A percentile compares a stretch with the other conserved stretches of the same genome.
phyloP scores from a whole-genome alignment of 441 rosid genomes.

The Brassica hybrid region DNA sequence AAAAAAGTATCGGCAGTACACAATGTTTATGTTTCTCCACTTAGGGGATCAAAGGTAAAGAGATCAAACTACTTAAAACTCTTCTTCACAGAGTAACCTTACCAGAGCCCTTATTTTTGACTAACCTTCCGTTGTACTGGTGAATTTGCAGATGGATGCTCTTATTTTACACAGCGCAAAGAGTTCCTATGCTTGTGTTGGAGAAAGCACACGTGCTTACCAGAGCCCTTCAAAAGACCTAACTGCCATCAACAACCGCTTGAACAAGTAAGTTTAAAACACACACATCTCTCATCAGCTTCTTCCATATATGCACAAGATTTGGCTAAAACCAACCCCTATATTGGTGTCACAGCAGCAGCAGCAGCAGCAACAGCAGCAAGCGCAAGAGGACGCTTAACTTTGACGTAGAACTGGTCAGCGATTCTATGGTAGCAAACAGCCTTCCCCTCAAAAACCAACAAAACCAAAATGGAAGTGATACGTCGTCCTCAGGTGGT shows the following conservation, averaged over 20 bases:
- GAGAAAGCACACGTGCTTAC: slow-evolving; percentile 96
- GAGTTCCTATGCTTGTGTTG: slow-evolving; percentile 96
- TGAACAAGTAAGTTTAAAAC: slow-evolving; percentile 65
- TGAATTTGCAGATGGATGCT: slow-evolving; percentile 77
- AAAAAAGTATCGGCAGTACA: no score
- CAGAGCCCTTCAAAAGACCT: slow-evolving; percentile 98
- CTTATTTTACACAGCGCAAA: slow-evolving; percentile 80
- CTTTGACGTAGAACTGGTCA: slow-evolving; percentile 79
- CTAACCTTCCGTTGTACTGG: no score
- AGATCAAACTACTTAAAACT: no score
- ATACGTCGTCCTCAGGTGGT: slow-evolving; percentile 55
- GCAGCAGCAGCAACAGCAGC: slow-evolving; percentile 14
- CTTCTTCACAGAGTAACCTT: background rate
- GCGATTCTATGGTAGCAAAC: slow-evolving; percentile 90
- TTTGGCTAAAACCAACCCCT: no score
- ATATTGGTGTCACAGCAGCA: background rate
- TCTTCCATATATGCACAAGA: background rate
- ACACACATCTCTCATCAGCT: background rate
- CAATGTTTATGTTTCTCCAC: no score
- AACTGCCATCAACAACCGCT: slow-evolving; percentile 80
- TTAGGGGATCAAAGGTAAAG: no score
- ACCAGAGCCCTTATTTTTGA: no score
- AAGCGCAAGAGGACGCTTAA: slow-evolving; percentile 72
- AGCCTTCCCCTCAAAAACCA: slow-evolving; percentile 66
- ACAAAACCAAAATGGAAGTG: slow-evolving; percentile 51